Base-by-base conservation (phyloP, 2,329 filamentous ascomycete genomes). In the Emericellopsis cladophorae region DNA sequence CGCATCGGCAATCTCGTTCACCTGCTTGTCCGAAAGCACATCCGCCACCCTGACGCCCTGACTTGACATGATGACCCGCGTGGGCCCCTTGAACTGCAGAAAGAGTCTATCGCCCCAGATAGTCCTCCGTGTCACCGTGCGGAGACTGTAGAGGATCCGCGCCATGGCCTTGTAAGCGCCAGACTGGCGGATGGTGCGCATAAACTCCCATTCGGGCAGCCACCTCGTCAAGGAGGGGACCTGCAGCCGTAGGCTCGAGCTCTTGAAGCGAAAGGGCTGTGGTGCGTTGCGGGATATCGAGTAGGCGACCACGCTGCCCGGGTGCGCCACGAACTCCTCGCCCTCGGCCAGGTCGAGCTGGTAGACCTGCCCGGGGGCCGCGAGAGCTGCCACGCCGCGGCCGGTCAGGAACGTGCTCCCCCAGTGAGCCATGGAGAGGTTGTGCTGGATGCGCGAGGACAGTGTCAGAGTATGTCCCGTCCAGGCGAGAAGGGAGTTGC, bases 31-130 rank as follows among this genome's bases (percentile, higher is more conserved):
- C 5, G 81, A 85, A 48, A 98, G 67, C 3, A 84, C 75, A 48
- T 98, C 90, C 40, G 76, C 79, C 35, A 94, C 65, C 14, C 83
- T 73, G 18, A 85, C 76, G 12, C 81, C 88, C n/a, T 90, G 78
- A 40, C 87, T 93, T 47, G 94, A 93, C 52, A 98, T 68, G 35
- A 96, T 70, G 38, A 98, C 75, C 2, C 84, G 95, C 6, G 76
- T 76, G 2, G 92, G 92, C 0, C 92, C 92, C 42, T 81, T 75
- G 57, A 98, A 95, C 54, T 85, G 84, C 26, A 98, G 67, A 61
- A 96, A 96, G 22, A 96, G 68, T 62, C 90, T 68, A 57, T 98
- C 92, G 18, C 92, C 92, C 86, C 88, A 96, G 42, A 98, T 84
- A 2, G 85, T 85, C 53, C 84, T 76, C 45, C 89, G 74, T 34